phyloP scores from a whole-genome alignment of 305 asterid genomes.

The Rubia occidens region DNA sequence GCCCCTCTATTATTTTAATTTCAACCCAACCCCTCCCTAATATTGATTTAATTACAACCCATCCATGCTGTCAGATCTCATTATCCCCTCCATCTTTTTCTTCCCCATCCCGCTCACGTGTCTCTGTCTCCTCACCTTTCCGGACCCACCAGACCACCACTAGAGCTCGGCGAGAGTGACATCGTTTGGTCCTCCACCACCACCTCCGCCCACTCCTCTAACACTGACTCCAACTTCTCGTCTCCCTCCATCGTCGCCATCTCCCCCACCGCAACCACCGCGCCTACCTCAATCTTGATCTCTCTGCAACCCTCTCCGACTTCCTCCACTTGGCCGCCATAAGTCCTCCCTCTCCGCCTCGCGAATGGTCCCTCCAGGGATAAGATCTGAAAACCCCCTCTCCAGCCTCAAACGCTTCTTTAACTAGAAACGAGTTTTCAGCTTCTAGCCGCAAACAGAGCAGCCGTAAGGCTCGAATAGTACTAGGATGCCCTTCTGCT shows the following conservation, averaged over 20 bases:
- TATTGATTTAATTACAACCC: too few species aligned
- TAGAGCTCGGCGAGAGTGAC: conserved; percentile 70
- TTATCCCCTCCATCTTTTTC: conserved; percentile 35
- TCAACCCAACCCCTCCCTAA: too few species aligned
- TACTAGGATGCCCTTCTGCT: conserved; percentile 40
- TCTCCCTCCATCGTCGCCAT: conserved; percentile 22
- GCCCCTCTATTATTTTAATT: too few species aligned
- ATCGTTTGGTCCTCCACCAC: conserved; percentile 54
- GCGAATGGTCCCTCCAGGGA: conserved; percentile 21
- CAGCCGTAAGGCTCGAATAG: conserved; percentile 50
- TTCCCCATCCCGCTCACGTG: conserved; percentile 27
- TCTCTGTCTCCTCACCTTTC: conserved; percentile 36
- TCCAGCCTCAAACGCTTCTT: conserved; percentile 77
- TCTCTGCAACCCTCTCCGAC: conserved; percentile 49
- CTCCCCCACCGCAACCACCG: conserved; percentile 21
- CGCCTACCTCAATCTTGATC: conserved; percentile 38
- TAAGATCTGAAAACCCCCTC: conserved; percentile 49
- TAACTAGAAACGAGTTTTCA: conserved; percentile 52
- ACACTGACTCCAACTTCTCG: conserved; percentile 23
- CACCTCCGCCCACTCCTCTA: conserved; percentile 22
- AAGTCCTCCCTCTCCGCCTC: conserved; percentile 30
- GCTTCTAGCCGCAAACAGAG: conserved; percentile 80
- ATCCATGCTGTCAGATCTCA: neutral
- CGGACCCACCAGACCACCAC: conserved; percentile 29
- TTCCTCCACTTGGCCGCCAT: conserved; percentile 38